Conservation (phyloP, 2,329 filamentous ascomycete species). For the Immersiporthe knoxdaviesiana region DNA sequence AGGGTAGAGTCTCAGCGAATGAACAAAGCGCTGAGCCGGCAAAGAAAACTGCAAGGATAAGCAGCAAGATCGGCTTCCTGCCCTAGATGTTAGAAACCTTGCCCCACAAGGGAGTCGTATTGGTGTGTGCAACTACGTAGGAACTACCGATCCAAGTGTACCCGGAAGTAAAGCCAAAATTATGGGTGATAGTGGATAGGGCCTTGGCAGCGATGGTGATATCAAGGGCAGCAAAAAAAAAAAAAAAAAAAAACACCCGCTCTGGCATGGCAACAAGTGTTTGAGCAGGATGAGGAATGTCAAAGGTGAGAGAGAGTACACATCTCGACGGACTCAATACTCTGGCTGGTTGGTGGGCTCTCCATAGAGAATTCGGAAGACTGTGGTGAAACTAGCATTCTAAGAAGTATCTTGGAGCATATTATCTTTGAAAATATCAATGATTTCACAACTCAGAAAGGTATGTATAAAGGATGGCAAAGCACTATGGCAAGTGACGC, state of each 20-base stretch:
- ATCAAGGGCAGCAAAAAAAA: conserved; percentile 60
- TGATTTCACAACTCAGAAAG: not conserved
- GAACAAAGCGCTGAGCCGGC: conserved; percentile 59
- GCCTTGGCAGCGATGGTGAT: conserved; percentile 69
- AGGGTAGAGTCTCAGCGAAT: conserved; percentile 52
- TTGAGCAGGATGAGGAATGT: not conserved
- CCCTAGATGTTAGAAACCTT: conserved; percentile 63
- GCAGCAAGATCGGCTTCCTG: conserved; percentile 57
- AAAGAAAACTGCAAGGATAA: conserved; percentile 56
- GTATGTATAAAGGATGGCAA: not conserved
- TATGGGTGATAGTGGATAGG: conserved; percentile 64
- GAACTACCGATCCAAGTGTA: conserved; percentile 80
- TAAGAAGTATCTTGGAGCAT: not conserved
- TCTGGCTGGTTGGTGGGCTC: not conserved
- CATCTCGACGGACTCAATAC: not conserved
- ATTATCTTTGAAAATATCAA: not conserved
- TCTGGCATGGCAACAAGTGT: not conserved
- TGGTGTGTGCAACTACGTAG: conserved; percentile 72
- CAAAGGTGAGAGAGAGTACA: not conserved
- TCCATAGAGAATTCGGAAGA: not conserved
- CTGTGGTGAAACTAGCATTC: not conserved
- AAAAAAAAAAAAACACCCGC: no score
- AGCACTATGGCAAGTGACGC: not conserved
- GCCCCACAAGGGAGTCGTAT: conserved; percentile 71
- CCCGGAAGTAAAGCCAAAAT: conserved; percentile 68